These are phyloP conservation scores for Barbarea vulgaris DNA, from an alignment of 345 rosid genomes.

Conservation along the genomic window DNA sequence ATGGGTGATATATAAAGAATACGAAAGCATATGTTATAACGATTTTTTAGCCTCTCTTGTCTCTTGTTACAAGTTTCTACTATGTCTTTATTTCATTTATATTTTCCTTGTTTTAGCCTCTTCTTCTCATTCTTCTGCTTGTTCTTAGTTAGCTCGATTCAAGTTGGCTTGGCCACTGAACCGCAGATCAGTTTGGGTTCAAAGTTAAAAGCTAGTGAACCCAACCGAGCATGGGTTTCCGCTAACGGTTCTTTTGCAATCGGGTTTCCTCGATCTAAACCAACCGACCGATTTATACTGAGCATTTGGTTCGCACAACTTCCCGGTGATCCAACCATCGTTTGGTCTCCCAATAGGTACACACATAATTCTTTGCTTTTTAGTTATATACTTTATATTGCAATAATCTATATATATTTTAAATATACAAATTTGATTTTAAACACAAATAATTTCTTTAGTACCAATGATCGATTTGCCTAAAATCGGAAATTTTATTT, in stretches of 20 bases:
- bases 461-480: background rate
- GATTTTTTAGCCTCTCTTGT: constrained; percentile 20
- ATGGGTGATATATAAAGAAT: constrained; percentile 26
- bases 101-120: constrained; percentile 13
- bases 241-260: constrained; percentile 74
- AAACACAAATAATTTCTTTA: background rate
- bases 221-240: constrained; percentile 59
- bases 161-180: constrained; percentile 43
- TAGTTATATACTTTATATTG: background rate
- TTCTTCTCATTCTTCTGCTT: constrained; percentile 29
- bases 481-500: background rate
- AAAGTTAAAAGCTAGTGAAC: constrained; percentile 53
- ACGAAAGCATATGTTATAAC: constrained; percentile 21
- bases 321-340: constrained; percentile 74
- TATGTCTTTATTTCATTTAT: constrained; percentile 22
- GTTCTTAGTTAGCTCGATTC: constrained; percentile 28
- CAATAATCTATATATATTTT: background rate
- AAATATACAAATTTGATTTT: background rate
- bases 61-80: constrained; percentile 24
- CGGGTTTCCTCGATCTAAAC: constrained; percentile 58
- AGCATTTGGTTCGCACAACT: constrained; percentile 78
- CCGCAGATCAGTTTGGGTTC: constrained; percentile 59
- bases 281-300: constrained; percentile 45
- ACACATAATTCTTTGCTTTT: background rate
- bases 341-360: constrained; percentile 89